Evolutionary conservation across 2,329 filamentous ascomycete species (phyloP).

Genomic region (Alternaria sp.): DNA sequence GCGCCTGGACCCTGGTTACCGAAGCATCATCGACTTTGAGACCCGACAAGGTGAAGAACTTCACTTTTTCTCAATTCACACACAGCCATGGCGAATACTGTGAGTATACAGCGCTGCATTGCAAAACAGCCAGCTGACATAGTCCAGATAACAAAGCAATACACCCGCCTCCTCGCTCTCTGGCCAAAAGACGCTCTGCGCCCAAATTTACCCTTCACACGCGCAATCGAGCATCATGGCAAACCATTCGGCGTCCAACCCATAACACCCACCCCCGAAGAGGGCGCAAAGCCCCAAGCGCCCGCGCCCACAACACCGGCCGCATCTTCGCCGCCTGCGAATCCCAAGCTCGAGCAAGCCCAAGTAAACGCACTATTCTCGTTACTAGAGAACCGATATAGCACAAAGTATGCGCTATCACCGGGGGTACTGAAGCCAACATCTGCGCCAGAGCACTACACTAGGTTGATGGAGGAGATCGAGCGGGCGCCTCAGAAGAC

Average conservation of each 20-base stretch:
- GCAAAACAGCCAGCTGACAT: not conserved
- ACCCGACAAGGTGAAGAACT: not conserved
- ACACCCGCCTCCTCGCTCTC: conserved; percentile 55
- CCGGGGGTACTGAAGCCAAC: conserved; percentile 37
- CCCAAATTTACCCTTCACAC: conserved; percentile 55
- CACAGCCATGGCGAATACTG: conserved; percentile 24
- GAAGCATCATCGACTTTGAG: conserved; percentile 20
- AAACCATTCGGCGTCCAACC: conserved; percentile 35
- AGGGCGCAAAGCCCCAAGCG: conserved; percentile 10
- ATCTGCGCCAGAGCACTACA: conserved; percentile 46
- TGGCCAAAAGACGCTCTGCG: conserved; percentile 60
- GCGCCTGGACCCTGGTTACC: not conserved
- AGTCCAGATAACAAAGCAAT: conserved; percentile 53
- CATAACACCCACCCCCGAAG: conserved; percentile 25
- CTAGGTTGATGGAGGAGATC: conserved; percentile 45
- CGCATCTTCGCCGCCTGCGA: conserved; percentile 15
- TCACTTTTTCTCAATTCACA: not conserved
- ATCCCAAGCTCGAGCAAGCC: conserved; percentile 45
- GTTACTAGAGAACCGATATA: conserved; percentile 65
- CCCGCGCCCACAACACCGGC: conserved; percentile 12
- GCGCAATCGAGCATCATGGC: conserved; percentile 51
- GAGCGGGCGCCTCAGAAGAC: conserved; percentile 42
- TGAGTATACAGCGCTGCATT: not conserved
- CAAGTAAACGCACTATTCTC: conserved; percentile 66
- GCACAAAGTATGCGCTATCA: conserved; percentile 47